Conservation (phyloP, 208 protist genomes). For the Acanthamoeba lugdunensis region DNA sequence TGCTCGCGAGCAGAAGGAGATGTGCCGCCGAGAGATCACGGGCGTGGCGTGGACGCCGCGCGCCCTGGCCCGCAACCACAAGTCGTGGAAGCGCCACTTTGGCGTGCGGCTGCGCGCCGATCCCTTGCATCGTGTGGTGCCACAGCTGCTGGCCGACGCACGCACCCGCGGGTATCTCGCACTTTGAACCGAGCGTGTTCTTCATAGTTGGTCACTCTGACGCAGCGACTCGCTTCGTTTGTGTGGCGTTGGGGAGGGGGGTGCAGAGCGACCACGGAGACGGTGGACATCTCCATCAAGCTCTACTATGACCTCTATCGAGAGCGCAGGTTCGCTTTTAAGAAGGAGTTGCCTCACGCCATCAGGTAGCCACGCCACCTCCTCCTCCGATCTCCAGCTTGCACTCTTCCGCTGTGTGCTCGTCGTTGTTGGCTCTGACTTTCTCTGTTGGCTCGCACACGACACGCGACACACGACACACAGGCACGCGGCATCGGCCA, state of each 20-base stretch:
- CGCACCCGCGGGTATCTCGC: neutral
- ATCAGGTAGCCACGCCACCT: neutral
- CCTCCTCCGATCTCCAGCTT: neutral
- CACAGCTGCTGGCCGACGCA: neutral
- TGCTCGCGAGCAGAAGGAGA: neutral
- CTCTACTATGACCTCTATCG: neutral
- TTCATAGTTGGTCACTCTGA: neutral
- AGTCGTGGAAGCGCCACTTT: conserved; percentile 35
- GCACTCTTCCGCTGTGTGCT: neutral
- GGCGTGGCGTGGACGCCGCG: neutral
- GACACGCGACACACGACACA: too few relatives aligned
- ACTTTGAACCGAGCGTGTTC: too few relatives aligned
- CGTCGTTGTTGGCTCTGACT: neutral
- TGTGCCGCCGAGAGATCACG: neutral
- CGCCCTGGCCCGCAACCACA: neutral
- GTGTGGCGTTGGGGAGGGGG: neutral
- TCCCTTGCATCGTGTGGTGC: neutral
- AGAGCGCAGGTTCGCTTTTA: neutral
- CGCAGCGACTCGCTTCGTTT: neutral
- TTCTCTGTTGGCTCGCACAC: neutral
- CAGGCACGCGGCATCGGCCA: too few relatives aligned
- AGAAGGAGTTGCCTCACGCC: neutral
- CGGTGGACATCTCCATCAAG: neutral
- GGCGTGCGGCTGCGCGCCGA: neutral
- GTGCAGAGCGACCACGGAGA: neutral